Percentiles rank a stretch among this genome's conserved stretches.
These are phyloP conservation scores for Zygosaccharomyces bailii DNA, from an alignment of 805 yeast genomes.

Conservation along the genomic window DNA sequence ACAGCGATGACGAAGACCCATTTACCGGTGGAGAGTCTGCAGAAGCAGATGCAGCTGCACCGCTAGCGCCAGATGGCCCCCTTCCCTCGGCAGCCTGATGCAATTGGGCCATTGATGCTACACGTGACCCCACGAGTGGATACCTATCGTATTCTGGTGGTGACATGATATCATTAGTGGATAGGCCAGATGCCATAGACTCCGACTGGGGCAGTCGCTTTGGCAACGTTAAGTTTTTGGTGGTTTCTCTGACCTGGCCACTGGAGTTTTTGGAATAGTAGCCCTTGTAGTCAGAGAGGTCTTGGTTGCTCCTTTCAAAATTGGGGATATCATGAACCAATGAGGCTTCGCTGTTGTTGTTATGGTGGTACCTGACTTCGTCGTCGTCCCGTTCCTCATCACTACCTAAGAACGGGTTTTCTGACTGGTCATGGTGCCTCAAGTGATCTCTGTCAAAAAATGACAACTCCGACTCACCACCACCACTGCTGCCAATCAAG, in stretches of 20 bases:
- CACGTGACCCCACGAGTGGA: constrained; percentile 58
- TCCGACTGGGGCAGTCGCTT: constrained; percentile 18
- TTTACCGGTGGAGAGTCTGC: constrained; percentile 30
- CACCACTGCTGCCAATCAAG: constrained; percentile 10
- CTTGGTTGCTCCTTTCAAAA: constrained; percentile 8
- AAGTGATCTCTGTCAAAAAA: background rate
- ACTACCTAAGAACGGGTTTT: constrained; percentile 18
- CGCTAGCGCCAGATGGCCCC: background rate
- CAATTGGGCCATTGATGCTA: constrained; percentile 46
- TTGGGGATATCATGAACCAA: constrained; percentile 7
- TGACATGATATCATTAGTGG: constrained; percentile 29
- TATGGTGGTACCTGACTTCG: constrained; percentile 3
- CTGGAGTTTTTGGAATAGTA: constrained; percentile 29
- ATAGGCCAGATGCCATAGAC: constrained; percentile 16
- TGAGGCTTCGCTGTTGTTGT: constrained; percentile 14
- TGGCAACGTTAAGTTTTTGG: constrained; percentile 8
- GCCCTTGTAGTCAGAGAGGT: constrained; percentile 31
- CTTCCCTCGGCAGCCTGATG: constrained; percentile 7
- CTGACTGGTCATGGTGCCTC: background rate
- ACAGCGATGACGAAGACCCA: constrained; percentile 27
- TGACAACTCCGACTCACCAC: constrained; percentile 3
- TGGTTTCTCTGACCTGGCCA: background rate
- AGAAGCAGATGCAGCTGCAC: background rate
- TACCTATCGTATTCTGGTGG: constrained; percentile 67
- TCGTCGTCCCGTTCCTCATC: constrained; percentile 14